Evolutionary conservation across 176 grass and related monocot genomes (phyloP), one percentile per base, ranked within the genome.

Genomic region (Carex scoparia): DNA sequence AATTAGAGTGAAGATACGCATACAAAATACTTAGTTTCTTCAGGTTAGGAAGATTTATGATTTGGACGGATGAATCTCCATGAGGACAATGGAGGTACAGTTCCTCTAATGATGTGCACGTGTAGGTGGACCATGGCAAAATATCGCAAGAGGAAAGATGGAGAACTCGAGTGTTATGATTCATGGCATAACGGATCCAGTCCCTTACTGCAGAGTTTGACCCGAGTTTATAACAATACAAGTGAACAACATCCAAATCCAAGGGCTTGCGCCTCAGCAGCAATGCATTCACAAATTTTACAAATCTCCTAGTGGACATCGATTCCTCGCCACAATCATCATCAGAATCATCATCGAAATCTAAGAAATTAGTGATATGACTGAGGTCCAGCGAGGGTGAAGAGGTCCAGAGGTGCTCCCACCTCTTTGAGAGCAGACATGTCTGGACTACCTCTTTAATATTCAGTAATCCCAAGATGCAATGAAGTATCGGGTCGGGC

Each of bases 361-460:
- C 9, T 23, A 23, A 23, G 23, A 23, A 23, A 23, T 23, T 23
- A 23, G 23, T 23, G 23, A 23, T 23, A 23, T 23, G 9, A 10
- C 48, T 4, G 0, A 81, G 59, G 0, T 23, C 23, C 23, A 23
- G 23, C 23, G 56, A 61, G 31, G 79, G 14, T 32, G 63, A 31
- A 2, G n/a, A 44, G 31, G 79, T 61, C 79, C 56, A 81, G 14
- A 81, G 54, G 30, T 81, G 12, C 23, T 38, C 10, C 79, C 79
- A 81, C 5, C 79, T 15, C 59, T 81, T 81, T 23, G 55, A 81
- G 10, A 81, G n/a, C 9, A 81, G 32, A 4, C 79, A 81, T n/a
- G 79, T 81, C 37, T 81, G 57, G 3, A 81, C 54, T 14, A 37
- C 32, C 56, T 81, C 32, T 8, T 33, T 58, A 44, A 33, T 10